Base-by-base conservation (phyloP, 1,284 basidiomycete genomes). In the Fomes fomentarius region DNA sequence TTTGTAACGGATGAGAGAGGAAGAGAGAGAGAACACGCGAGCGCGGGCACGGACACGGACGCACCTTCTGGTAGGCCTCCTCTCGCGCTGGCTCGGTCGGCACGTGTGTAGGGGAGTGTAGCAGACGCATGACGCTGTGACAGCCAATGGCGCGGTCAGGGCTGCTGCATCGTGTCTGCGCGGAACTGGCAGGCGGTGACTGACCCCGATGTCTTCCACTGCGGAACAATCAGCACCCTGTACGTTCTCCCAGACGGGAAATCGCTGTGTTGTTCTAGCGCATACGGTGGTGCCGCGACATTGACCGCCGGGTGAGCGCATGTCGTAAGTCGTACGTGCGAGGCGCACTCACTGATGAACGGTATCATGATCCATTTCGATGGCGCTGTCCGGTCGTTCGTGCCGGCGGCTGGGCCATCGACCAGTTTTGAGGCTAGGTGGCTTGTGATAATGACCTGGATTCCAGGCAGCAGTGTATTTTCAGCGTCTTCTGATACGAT, bases 351-450 rank as follows among this genome's bases (percentile, higher is more conserved):
- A 85, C 88, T 82, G 61, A 87, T 77, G 57, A 81, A 79, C 40
- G 87, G 87, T 41, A 82, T 72, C 77, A 90, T 80, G 44, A 87
- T 68, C 15, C 81, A 85, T 60, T 72, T 81, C 25, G 78, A 12
- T 24, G n/a, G 33, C 43, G 43, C n/a, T n/a, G n/a, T n/a, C n/a
- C n/a, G 76, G 24, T 83, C 85, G 39, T 80, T 80, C 55, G 87
- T 83, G 58, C 85, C 89, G 44, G 71, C 85, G 25, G 77, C 62
- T 19, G 81, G 74, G 41, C 87, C 89, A 63, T 89, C 83, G 6
- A 74, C 69, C 50, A 81, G 79, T 64, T 86, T 89, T 0, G 84
- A 89, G 9, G 84, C 77, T 54, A 90, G 74, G 66, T 91, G 88
- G 33, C 83, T 84, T 3, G 87, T 89, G 31, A 79, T 74, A 41